Percentiles rank a stretch among this genome's conserved stretches.
phyloP scores from a whole-genome alignment of 306 rosid species.

The Cucurbita pepo region DNA sequence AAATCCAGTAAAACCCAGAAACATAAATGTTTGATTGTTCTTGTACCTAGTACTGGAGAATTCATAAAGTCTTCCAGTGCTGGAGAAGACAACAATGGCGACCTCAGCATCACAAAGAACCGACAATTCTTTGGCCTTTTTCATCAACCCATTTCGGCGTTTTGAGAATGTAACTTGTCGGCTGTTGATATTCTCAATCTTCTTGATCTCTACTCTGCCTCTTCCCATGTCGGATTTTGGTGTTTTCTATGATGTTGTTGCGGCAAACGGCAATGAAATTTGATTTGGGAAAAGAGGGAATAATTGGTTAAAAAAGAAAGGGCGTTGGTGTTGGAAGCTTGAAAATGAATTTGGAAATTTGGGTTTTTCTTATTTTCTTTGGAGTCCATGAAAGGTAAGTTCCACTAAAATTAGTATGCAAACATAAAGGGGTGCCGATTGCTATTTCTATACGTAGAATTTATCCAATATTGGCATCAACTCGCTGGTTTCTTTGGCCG shows the following conservation, averaged over 20 bases:
- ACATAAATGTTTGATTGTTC: background rate
- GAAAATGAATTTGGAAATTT: background rate
- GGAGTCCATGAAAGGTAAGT: slow-evolving; percentile 28
- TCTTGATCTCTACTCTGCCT: slow-evolving; percentile 63
- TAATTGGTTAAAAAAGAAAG: background rate
- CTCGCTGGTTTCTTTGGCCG: background rate
- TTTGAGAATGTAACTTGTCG: slow-evolving; percentile 73
- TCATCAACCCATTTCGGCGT: slow-evolving; percentile 52
- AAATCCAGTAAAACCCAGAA: background rate
- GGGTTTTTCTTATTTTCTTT: background rate
- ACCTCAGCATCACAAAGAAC: slow-evolving; percentile 70
- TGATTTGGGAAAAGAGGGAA: background rate
- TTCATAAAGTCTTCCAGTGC: slow-evolving; percentile 55
- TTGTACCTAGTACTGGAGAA: slow-evolving; percentile 43
- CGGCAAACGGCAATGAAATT: background rate
- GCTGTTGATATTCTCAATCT: slow-evolving; percentile 55
- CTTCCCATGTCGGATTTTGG: slow-evolving; percentile 33
- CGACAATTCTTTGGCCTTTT: slow-evolving; percentile 56
- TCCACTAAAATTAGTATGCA: slow-evolving; percentile 23
- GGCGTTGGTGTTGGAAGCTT: background rate
- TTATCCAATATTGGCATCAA: slow-evolving; percentile 29
- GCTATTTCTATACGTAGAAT: slow-evolving; percentile 28
- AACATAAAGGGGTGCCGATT: slow-evolving; percentile 20
- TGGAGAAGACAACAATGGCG: slow-evolving; percentile 53
- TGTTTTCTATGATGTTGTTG: background rate